Evolutionary conservation across 371 early-diverging fungal genomes (phyloP), one percentile per base, ranked within the genome.

Genomic region (Circinella minor): DNA sequence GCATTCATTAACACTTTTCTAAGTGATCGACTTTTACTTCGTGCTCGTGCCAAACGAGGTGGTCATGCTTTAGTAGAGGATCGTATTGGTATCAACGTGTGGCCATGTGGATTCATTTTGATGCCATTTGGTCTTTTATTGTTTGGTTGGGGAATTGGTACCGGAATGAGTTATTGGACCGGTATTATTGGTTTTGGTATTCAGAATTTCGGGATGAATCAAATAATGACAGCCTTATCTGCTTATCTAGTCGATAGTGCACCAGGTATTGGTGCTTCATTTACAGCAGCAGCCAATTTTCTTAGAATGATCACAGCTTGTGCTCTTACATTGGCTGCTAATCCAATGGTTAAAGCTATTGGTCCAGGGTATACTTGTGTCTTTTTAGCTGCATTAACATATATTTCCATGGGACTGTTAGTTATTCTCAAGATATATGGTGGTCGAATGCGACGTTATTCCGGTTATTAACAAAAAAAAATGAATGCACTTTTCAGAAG

Each of bases 191-290:
- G 80, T 6, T 82, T 83, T 61, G 81, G 78, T 18, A 78, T 82
- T 60, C 82, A 81, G 66, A 70, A 70, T 55, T 70, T 70, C 65
- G 74, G 74, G 4, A 74, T 74, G 74, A 74, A 67, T 38, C 71
- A 71, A 36, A 46, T 74, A 18, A 64, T 68, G 71, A 67, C 83
- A 4, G 75, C 81, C 3, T 74, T 77, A 13, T 64, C 79, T 5
- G 83, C 83, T 4, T 85, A 85, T 43, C 63, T 81, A 1, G 85
- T 85, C 13, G 83, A 85, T 68, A 73, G 78, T 17, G 80, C 80
- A 18, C 73, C 77, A 5, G 83, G 83, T 17, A 73, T 77, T 36
- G 83, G 85, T 4, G 82, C 86, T 4, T 80, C 81, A 10, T 79
- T 76, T 9, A 80, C 83, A 4, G 85, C 85, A 0, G 81, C 83